phyloP scores from a whole-genome alignment of 495 filamentous ascomycete genomes.

The Tuber melanosporum region DNA sequence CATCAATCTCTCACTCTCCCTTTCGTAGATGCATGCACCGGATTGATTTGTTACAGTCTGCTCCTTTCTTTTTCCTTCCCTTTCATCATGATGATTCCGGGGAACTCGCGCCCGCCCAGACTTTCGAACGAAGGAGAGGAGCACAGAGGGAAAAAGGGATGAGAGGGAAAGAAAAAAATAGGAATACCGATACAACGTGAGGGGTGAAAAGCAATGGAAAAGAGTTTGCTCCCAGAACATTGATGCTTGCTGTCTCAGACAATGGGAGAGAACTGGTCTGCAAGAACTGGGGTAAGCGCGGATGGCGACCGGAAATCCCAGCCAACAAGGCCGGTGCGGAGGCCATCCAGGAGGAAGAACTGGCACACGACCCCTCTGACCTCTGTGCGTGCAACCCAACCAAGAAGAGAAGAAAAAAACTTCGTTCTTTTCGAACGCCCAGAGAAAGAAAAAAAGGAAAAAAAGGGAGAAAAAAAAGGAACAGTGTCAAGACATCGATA shows the following conservation, averaged over 20 bases:
- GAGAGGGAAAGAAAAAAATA: slow-evolving; percentile 6
- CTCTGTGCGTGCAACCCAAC: neutral
- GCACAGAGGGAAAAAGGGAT: neutral
- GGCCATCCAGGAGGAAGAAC: neutral
- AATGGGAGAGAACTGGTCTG: slow-evolving; percentile 21
- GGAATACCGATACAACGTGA: slow-evolving; percentile 3
- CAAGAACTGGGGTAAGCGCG: slow-evolving; percentile 27
- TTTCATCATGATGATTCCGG: neutral
- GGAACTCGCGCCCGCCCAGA: neutral
- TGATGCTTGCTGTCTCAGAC: slow-evolving; percentile 37
- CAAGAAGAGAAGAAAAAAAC: neutral
- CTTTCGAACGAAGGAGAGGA: neutral
- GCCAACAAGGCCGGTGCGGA: slow-evolving; percentile 24
- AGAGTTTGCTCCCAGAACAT: slow-evolving; percentile 17
- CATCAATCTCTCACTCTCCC: neutral
- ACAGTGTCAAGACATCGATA: neutral
- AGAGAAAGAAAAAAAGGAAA: neutral
- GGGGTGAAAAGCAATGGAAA: slow-evolving; percentile 10
- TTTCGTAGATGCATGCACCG: neutral
- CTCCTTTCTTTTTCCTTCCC: neutral
- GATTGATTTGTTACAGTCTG: neutral
- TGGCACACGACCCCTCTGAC: neutral
- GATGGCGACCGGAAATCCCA: slow-evolving; percentile 33
- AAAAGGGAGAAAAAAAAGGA: neutral
- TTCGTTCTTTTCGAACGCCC: neutral